phyloP scores from a whole-genome alignment of 352 stramenopile species.

The Phytophthora sp. region DNA sequence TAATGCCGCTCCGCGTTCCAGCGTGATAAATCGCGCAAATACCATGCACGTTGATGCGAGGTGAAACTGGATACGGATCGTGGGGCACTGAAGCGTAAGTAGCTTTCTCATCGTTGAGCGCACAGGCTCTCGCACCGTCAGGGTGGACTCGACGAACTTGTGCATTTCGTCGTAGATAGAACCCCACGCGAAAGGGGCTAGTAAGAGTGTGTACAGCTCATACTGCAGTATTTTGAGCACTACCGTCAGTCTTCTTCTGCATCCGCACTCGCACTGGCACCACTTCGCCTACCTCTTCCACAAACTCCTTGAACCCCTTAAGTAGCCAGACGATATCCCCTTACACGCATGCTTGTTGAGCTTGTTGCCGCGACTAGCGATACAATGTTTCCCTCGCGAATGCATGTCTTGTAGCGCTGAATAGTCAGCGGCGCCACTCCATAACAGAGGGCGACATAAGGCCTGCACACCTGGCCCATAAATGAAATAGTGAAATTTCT shows the following conservation, averaged over 20 bases:
- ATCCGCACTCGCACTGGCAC: constrained; percentile 11
- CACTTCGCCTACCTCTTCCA: constrained; percentile 4
- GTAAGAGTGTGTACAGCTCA: constrained; percentile 14
- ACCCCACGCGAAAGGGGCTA: constrained; percentile 7
- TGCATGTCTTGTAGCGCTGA: constrained; percentile 14
- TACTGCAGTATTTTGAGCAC: background rate
- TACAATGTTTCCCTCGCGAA: background rate
- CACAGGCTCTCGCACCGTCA: background rate
- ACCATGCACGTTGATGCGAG: constrained; percentile 22
- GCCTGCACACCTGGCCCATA: constrained; percentile 5
- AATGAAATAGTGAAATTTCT: constrained; percentile 15
- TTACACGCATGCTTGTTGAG: constrained; percentile 15
- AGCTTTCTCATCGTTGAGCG: constrained; percentile 18
- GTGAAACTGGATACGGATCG: constrained; percentile 8
- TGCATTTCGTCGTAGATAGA: constrained; percentile 22
- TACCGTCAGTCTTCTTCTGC: constrained; percentile 8
- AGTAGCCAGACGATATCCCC: constrained; percentile 2
- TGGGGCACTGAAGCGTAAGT: constrained; percentile 11
- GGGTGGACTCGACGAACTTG: constrained; percentile 11
- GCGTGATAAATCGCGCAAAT: constrained; percentile 15
- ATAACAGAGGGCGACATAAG: constrained; percentile 7
- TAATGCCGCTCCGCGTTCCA: background rate
- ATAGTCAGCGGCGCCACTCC: background rate
- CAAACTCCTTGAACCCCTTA: background rate
- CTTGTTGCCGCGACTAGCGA: constrained; percentile 1